phyloP scores from a whole-genome alignment of 2,329 filamentous ascomycete species.

The Colletotrichum liaoningense region DNA sequence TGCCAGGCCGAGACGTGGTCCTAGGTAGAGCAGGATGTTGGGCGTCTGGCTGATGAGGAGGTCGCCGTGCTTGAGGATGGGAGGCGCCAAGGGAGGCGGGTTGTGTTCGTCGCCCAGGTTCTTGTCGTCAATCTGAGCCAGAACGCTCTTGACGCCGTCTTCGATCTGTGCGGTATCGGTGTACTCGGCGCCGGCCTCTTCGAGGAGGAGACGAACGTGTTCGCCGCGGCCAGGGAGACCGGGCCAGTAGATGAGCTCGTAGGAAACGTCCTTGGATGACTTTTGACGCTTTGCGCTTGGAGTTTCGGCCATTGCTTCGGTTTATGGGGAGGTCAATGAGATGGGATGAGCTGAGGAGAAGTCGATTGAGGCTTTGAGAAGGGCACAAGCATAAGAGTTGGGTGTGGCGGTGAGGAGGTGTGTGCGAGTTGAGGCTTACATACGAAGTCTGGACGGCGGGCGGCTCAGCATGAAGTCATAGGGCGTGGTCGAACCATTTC shows the following conservation, averaged over 20 bases:
- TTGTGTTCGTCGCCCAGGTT: conserved; percentile 66
- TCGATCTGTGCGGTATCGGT: conserved; percentile 64
- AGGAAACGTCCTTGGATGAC: conserved; percentile 58
- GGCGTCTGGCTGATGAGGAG: conserved; percentile 76
- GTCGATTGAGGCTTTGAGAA: background rate
- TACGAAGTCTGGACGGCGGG: background rate
- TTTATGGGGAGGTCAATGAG: too few species aligned
- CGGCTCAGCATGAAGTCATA: conserved; percentile 29
- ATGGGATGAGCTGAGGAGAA: background rate
- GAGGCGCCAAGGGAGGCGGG: conserved; percentile 74
- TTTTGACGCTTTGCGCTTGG: conserved; percentile 44
- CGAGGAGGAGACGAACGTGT: conserved; percentile 77
- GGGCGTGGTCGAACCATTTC: conserved; percentile 1
- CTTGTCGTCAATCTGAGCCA: conserved; percentile 56
- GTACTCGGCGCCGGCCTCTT: conserved; percentile 75
- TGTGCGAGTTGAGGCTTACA: background rate
- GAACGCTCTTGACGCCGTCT: conserved; percentile 63
- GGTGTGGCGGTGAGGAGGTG: background rate
- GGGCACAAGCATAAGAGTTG: background rate
- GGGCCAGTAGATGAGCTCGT: conserved; percentile 80
- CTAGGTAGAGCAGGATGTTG: conserved; percentile 80
- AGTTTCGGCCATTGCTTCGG: conserved; percentile 24
- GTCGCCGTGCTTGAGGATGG: conserved; percentile 71
- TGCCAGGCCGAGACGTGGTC: conserved; percentile 67
- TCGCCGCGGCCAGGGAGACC: conserved; percentile 79